Evolutionary conservation across 2,329 filamentous ascomycete species (phyloP).

Genomic region (Didymellaceae sp.): DNA sequence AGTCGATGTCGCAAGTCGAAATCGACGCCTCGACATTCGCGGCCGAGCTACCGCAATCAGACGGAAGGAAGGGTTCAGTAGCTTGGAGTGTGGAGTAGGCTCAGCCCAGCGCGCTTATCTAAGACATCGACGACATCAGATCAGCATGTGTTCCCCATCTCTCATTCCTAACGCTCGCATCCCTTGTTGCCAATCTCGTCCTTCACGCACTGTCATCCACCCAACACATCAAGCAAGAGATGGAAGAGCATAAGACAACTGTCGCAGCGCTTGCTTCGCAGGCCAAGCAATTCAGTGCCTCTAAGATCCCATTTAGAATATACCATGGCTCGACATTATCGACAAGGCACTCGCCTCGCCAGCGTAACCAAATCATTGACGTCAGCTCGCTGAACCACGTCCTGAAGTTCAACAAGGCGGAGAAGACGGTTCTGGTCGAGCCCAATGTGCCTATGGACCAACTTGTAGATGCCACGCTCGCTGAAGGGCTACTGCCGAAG

Average conservation of each 20-base stretch:
- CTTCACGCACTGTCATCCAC: too few species aligned
- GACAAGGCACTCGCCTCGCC: conserved; percentile 54
- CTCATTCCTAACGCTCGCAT: not conserved
- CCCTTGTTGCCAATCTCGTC: not conserved
- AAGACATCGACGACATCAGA: conserved; percentile 14
- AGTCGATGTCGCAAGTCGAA: too few species aligned
- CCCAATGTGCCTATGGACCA: conserved; percentile 74
- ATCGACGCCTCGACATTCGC: too few species aligned
- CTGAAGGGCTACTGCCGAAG: conserved; percentile 63
- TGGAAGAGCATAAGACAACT: conserved; percentile 38
- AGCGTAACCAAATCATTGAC: conserved; percentile 54
- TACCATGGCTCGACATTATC: conserved; percentile 65
- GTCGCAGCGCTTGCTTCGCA: conserved; percentile 35
- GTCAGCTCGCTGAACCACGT: conserved; percentile 58
- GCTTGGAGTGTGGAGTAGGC: conserved; percentile 28
- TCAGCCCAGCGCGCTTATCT: conserved; percentile 32
- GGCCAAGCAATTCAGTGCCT: conserved; percentile 54
- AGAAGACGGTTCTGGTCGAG: conserved; percentile 63
- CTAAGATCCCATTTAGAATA: conserved; percentile 59
- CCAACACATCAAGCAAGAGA: conserved; percentile 8
- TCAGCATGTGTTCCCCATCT: conserved; percentile 13
- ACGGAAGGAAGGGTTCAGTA: conserved; percentile 22
- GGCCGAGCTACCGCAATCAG: conserved; percentile 2
- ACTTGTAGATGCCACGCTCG: conserved; percentile 64
- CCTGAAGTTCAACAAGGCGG: conserved; percentile 50